Evolutionary conservation across 371 early-diverging fungal species (phyloP).

Genomic region (Rhizopus arrhizus): DNA sequence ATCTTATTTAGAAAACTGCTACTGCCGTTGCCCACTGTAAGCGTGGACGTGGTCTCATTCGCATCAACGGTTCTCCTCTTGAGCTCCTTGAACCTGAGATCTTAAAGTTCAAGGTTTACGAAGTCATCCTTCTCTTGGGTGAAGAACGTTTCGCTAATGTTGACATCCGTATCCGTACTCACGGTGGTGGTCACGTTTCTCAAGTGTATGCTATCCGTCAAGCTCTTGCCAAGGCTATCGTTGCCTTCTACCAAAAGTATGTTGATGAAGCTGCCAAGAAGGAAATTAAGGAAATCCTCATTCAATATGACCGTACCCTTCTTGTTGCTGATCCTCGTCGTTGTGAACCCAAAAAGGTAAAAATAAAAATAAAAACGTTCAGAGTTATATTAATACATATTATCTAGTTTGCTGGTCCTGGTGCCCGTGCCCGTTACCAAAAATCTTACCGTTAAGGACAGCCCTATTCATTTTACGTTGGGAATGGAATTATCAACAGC

Average conservation of each 20-base stretch:
- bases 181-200: slow-evolving; percentile 97
- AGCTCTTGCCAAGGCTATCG: slow-evolving; percentile 98
- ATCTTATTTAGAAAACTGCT: slow-evolving; percentile 89
- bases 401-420: slow-evolving; percentile 99
- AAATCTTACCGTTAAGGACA: slow-evolving; percentile 90
- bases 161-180: slow-evolving; percentile 95
- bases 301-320: slow-evolving; percentile 98
- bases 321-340: slow-evolving; percentile 99
- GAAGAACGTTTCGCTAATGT: slow-evolving; percentile 93
- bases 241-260: slow-evolving; percentile 98
- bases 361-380: slow-evolving; percentile 87
- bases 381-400: slow-evolving; percentile 97
- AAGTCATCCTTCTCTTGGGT: slow-evolving; percentile 96
- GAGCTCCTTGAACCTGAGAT: slow-evolving; percentile 95
- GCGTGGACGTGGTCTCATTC: slow-evolving; percentile 92
- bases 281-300: slow-evolving; percentile 96
- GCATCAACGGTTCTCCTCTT: slow-evolving; percentile 96
- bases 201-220: slow-evolving; percentile 99
- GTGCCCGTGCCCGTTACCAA: slow-evolving; percentile 99
- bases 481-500: background rate
- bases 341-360: slow-evolving; percentile 92
- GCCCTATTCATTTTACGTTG: background rate
- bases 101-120: slow-evolving; percentile 96
- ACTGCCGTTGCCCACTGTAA: slow-evolving; percentile 99
- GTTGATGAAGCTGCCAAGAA: slow-evolving; percentile 99